Conservation (phyloP, 805 yeast genomes). For the Lipomyces mesembrius region DNA sequence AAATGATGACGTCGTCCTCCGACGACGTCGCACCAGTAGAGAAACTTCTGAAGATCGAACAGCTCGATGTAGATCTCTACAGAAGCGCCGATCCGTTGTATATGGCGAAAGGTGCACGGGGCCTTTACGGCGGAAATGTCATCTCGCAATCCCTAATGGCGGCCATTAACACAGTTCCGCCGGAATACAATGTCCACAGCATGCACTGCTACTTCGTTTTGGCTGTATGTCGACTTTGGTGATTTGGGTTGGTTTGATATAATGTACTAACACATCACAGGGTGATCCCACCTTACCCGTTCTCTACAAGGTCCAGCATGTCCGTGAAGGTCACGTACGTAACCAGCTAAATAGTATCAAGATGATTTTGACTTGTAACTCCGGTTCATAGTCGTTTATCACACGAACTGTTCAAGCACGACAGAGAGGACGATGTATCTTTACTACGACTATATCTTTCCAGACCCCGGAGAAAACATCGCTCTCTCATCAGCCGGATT, state of each 20-base stretch:
- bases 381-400: constrained; percentile 47
- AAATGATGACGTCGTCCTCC: background rate
- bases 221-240: constrained; percentile 26
- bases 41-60: constrained; percentile 36
- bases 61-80: constrained; percentile 36
- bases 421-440: constrained; percentile 59
- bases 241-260: too few species aligned
- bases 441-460: constrained; percentile 58
- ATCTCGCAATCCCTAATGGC: constrained; percentile 40
- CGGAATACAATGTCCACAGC: constrained; percentile 33
- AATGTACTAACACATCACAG: constrained; percentile 11
- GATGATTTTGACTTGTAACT: background rate
- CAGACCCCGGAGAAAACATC: constrained; percentile 39
- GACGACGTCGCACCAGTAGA: constrained; percentile 29
- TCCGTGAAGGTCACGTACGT: constrained; percentile 55
- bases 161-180: constrained; percentile 37
- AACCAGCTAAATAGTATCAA: background rate
- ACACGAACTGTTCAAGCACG: constrained; percentile 59
- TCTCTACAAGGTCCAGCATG: constrained; percentile 57
- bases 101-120: constrained; percentile 36
- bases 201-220: constrained; percentile 40
- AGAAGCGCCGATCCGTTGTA: constrained; percentile 32
- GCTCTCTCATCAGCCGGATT: constrained; percentile 23
- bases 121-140: constrained; percentile 40
- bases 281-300: constrained; percentile 48